Percentiles rank a stretch among this genome's conserved stretches.
Conservation (phyloP, 129 eudicot genomes). For the Flaveria linearis region DNA sequence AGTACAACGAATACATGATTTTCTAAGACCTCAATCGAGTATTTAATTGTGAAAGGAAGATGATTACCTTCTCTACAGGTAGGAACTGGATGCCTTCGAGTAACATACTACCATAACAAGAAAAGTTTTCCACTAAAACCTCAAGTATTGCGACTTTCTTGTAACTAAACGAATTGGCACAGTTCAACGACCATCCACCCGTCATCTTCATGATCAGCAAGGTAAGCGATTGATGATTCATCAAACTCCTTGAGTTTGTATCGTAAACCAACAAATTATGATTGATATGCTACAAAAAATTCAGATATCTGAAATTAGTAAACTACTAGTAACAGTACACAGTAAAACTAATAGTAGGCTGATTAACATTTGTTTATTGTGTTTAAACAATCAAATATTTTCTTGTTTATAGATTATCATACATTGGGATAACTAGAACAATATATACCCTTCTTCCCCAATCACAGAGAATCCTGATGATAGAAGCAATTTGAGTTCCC, state of each 20-base stretch:
- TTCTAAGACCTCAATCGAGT: neutral
- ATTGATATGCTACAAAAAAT: neutral
- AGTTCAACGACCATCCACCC: constrained; percentile 24
- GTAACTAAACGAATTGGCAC: constrained; percentile 12
- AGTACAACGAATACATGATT: neutral
- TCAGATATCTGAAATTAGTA: too few relatives aligned
- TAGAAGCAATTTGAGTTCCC: too few relatives aligned
- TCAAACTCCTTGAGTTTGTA: constrained; percentile 16
- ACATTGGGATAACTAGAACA: too few relatives aligned
- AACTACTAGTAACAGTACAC: too few relatives aligned
- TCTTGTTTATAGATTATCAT: too few relatives aligned
- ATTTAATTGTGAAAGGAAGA: neutral
- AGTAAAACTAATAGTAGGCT: too few relatives aligned
- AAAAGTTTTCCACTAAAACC: neutral
- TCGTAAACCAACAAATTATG: constrained; percentile 9
- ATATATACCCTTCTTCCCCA: too few relatives aligned
- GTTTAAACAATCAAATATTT: too few relatives aligned
- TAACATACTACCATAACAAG: too few relatives aligned
- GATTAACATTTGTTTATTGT: too few relatives aligned
- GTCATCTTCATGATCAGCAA: constrained; percentile 17
- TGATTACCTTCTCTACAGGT: constrained; percentile 1
- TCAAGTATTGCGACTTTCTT: constrained; percentile 27
- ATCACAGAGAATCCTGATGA: too few relatives aligned
- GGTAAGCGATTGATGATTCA: neutral
- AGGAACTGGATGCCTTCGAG: too few relatives aligned